Percentiles rank a stretch among this genome's conserved stretches.
phyloP scores from a whole-genome alignment of 208 protist genomes.

The Trypanosoma rangeli region DNA sequence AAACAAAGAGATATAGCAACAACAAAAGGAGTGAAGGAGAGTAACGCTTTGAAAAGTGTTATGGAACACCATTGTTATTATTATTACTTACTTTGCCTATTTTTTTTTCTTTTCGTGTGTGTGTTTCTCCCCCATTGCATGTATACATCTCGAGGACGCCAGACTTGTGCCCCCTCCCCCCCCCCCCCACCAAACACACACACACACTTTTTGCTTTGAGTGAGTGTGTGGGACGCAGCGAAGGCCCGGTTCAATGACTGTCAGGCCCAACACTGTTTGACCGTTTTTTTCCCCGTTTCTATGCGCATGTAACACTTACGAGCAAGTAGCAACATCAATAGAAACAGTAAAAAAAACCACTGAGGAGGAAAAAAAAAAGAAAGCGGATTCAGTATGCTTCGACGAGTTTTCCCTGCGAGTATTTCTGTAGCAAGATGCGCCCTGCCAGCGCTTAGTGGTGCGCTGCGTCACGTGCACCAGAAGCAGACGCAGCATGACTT shows the following conservation, averaged over 20 bases:
- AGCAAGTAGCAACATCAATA: too few species aligned
- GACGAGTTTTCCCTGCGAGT: constrained; percentile 42
- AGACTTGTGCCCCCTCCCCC: neutral
- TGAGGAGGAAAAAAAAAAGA: neutral
- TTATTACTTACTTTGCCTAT: too few species aligned
- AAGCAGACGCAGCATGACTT: constrained; percentile 79
- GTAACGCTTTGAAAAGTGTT: neutral
- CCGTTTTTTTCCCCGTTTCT: neutral
- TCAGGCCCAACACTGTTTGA: neutral
- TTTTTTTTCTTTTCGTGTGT: neutral
- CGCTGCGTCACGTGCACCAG: constrained; percentile 56
- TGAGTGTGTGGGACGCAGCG: too few species aligned
- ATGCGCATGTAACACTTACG: too few species aligned
- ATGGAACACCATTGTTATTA: neutral
- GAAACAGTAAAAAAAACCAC: neutral
- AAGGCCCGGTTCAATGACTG: too few species aligned
- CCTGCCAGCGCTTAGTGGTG: neutral
- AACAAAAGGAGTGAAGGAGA: neutral
- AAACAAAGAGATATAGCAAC: neutral
- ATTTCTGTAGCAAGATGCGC: constrained; percentile 7
- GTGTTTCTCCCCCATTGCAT: too few species aligned
- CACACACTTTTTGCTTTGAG: too few species aligned
- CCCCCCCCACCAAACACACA: too few species aligned
- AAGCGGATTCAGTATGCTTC: constrained; percentile 43
- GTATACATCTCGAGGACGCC: too few species aligned